Conservation (phyloP, 177 flowering plant species). For the Vitis hybrid region DNA sequence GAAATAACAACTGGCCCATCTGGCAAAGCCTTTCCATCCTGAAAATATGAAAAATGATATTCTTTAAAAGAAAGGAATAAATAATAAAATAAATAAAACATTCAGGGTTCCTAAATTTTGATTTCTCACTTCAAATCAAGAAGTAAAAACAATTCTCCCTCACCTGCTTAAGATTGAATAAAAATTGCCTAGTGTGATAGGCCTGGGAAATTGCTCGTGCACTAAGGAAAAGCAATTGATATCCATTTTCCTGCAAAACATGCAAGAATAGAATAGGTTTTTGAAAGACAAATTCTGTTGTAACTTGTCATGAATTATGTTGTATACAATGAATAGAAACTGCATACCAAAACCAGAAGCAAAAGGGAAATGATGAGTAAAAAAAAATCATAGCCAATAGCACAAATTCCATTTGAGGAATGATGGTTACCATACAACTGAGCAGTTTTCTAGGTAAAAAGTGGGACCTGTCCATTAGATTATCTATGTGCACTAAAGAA, state of each 20-base stretch:
- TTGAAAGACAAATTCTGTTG: background rate
- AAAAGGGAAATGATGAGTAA: background rate
- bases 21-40: slow-evolving; percentile 95
- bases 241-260: slow-evolving; percentile 88
- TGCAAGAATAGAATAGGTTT: background rate
- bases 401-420: background rate
- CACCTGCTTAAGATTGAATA: slow-evolving; percentile 92
- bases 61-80: background rate
- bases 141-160: background rate
- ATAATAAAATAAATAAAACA: background rate
- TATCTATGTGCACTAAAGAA: background rate
- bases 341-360: background rate
- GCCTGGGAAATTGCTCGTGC: slow-evolving; percentile 96
- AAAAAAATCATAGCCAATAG: background rate
- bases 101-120: background rate
- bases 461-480: background rate
- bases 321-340: background rate
- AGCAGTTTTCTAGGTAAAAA: background rate
- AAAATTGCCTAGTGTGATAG: slow-evolving; percentile 70
- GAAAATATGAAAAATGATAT: slow-evolving; percentile 12
- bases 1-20: slow-evolving; percentile 98
- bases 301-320: background rate
- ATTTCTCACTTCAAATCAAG: background rate
- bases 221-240: slow-evolving; percentile 87
- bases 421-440: background rate